phyloP scores from a whole-genome alignment of 106 monocot genomes.

The Iris macrosiphon region DNA sequence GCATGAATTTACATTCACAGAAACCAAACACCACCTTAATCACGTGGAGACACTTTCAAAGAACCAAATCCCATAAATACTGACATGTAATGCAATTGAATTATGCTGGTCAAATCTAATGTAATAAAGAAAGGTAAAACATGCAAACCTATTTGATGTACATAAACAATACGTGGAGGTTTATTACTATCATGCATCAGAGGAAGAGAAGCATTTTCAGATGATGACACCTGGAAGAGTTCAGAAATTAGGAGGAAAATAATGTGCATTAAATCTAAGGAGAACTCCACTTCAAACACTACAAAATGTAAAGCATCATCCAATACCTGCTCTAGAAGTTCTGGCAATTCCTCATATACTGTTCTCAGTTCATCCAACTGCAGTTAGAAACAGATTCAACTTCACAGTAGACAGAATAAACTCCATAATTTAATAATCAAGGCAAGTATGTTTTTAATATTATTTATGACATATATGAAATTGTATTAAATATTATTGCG shows the following conservation, averaged over 20 bases:
- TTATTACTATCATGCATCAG: slow-evolving; percentile 25
- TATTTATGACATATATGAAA: too few species aligned
- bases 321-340: slow-evolving; percentile 68
- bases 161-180: slow-evolving; percentile 76
- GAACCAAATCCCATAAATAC: too few species aligned
- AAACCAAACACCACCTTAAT: too few species aligned
- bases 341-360: slow-evolving; percentile 83
- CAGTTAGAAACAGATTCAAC: slow-evolving; percentile 8
- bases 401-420: too few species aligned
- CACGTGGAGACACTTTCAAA: too few species aligned
- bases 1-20: too few species aligned
- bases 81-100: not conserved
- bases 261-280: not conserved
- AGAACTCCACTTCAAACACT: not conserved
- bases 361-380: slow-evolving; percentile 93
- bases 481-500: too few species aligned
- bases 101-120: not conserved
- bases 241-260: not conserved
- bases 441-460: too few species aligned
- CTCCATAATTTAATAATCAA: too few species aligned
- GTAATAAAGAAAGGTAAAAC: slow-evolving; percentile 4
- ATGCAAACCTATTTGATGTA: slow-evolving; percentile 83
- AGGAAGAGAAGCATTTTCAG: slow-evolving; percentile 63
- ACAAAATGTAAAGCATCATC: not conserved
- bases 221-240: slow-evolving; percentile 55